phyloP scores from a whole-genome alignment of 2,329 filamentous ascomycete species.

The Neopestalotiopsis rosae region DNA sequence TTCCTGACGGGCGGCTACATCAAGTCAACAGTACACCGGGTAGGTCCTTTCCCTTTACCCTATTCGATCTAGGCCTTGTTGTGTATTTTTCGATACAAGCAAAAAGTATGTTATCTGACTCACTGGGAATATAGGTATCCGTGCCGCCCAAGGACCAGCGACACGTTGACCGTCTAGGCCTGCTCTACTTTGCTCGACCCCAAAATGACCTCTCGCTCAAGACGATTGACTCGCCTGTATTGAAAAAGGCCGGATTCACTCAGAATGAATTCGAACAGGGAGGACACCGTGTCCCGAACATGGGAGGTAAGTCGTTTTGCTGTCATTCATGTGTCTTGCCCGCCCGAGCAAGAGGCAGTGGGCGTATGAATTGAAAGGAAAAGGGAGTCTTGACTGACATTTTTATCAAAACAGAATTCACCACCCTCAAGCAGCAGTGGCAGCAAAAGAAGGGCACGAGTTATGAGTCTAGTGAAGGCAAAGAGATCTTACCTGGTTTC shows the following conservation, averaged over 20 bases:
- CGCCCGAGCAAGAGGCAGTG: neutral
- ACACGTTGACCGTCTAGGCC: constrained; percentile 51
- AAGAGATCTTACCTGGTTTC: constrained; percentile 42
- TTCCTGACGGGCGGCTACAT: constrained; percentile 52
- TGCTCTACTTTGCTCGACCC: constrained; percentile 56
- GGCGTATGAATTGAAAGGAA: neutral
- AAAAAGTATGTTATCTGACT: no score
- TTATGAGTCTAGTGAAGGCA: constrained; percentile 33
- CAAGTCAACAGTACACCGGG: constrained; percentile 42
- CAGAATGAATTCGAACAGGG: constrained; percentile 45
- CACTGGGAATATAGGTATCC: constrained; percentile 32
- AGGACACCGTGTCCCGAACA: constrained; percentile 35
- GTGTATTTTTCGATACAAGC: no score
- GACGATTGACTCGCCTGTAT: constrained; percentile 43
- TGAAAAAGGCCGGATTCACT: constrained; percentile 38
- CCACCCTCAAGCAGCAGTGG: constrained; percentile 42
- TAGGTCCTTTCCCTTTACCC: constrained; percentile 42
- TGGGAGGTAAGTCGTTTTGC: constrained; percentile 32
- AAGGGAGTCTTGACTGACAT: neutral
- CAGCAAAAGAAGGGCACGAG: constrained; percentile 37
- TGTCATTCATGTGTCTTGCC: neutral
- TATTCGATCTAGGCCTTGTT: no score
- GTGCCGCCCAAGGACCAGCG: constrained; percentile 46
- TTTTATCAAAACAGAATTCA: constrained; percentile 34
- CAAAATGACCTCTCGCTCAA: constrained; percentile 44